Conservation (phyloP, 495 filamentous ascomycete species). For the Pyrenula aspistea region DNA sequence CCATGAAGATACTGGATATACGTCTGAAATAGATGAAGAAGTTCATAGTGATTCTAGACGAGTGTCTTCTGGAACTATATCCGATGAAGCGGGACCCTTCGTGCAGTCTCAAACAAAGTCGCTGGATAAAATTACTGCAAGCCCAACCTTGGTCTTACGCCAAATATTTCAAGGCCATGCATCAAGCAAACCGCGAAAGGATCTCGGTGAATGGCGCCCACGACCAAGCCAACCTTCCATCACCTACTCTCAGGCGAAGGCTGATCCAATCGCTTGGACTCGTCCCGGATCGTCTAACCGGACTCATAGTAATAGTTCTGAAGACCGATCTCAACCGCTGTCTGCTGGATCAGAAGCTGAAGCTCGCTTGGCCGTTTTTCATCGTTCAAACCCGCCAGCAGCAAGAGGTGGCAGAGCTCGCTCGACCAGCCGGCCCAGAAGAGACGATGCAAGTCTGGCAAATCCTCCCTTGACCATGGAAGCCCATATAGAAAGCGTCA, state of each 20-base stretch:
- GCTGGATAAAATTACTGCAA: neutral
- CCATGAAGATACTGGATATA: constrained; percentile 7
- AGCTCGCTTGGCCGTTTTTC: neutral
- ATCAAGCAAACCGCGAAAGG: neutral
- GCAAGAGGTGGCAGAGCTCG: neutral
- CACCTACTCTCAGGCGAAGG: neutral
- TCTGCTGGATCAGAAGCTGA: neutral
- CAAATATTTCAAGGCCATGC: neutral
- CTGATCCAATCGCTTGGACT: neutral
- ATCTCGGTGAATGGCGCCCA: neutral
- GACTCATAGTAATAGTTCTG: neutral
- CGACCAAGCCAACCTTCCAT: neutral
- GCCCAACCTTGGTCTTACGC: neutral
- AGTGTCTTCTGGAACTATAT: constrained; percentile 2
- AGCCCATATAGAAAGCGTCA: neutral
- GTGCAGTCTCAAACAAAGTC: neutral
- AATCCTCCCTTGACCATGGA: neutral
- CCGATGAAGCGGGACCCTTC: neutral
- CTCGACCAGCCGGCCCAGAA: neutral
- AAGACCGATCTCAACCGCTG: neutral
- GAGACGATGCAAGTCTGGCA: neutral
- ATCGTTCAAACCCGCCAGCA: neutral
- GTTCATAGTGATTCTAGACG: constrained; percentile 9
- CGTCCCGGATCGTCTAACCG: neutral
- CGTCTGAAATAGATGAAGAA: constrained; percentile 5